Evolutionary conservation across 2,329 filamentous ascomycete species (phyloP).

Genomic region (Colletotrichum musicola): DNA sequence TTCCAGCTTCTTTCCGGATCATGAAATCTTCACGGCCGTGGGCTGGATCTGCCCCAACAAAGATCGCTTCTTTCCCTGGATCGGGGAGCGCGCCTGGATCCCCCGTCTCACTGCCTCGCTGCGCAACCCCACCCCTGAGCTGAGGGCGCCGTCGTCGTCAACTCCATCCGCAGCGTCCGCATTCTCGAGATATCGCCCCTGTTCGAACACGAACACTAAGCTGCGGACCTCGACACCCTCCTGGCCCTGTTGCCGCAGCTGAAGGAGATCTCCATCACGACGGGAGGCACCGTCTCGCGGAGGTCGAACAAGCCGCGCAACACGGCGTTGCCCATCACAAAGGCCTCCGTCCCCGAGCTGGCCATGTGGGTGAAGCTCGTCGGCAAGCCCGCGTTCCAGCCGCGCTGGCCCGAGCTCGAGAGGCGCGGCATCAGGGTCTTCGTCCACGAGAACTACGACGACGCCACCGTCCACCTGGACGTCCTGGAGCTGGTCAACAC

Average conservation of each 20-base stretch:
- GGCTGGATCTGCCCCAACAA: constrained; percentile 6
- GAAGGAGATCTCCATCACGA: not conserved
- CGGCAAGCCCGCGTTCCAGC: not conserved
- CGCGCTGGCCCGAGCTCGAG: not conserved
- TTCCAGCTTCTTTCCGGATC: not conserved
- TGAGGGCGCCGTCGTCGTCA: not conserved
- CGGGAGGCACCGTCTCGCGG: not conserved
- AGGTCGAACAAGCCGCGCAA: not conserved
- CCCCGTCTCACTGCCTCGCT: not conserved
- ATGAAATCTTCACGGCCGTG: not conserved
- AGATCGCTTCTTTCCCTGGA: not conserved
- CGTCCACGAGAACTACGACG: not conserved
- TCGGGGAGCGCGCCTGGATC: not conserved
- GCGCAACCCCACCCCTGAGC: no score
- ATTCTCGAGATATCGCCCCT: not conserved
- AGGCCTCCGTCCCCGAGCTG: not conserved
- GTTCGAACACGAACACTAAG: not conserved
- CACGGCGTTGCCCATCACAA: not conserved
- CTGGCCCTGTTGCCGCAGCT: not conserved
- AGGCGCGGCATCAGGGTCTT: constrained; percentile 1
- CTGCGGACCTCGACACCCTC: not conserved
- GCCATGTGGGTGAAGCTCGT: not conserved
- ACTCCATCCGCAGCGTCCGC: constrained; percentile 4
- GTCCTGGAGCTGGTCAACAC: constrained; percentile 6
- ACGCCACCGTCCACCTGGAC: not conserved